Base-by-base conservation (phyloP, 495 filamentous ascomycete genomes). In the Elaphomyces granulatus region DNA sequence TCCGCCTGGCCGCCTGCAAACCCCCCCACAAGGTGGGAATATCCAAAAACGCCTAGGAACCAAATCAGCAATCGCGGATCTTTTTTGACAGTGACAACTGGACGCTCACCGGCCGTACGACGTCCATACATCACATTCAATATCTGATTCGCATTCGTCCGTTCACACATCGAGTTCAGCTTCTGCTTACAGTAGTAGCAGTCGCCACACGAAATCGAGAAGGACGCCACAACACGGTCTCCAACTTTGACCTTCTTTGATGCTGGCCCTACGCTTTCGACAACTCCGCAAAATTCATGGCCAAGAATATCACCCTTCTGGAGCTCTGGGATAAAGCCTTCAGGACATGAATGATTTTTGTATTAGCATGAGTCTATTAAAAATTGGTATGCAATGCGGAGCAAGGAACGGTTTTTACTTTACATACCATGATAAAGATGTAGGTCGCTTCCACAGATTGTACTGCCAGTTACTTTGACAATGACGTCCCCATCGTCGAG, bases 1-100 rank as follows among this genome's bases (percentile, higher is more conserved):
- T 94, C 87, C 8, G 86, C 81, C 53, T 93, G 86, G 0, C 87
- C 84, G 32, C 87, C 87, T 8, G 87, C 83, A 51, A 87, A 94
- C 2, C 87, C 87, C 2, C 86, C 85, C 0, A 81, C 83, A 51
- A 94, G 82, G 46, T 81, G 68, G 10, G 58, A 64, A 40, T 71
- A 71, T 7, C 68, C 68, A 43, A 71, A 69, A 28, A 70, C 67
- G 12, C 67, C 61, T 64, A 33, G 9, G 8, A 10, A 21, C 18
- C 7, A 31, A 4, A 3, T 34, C n/a, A n/a, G 15, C 26, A 32
- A 16, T n/a, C n/a, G n/a, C n/a, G 15, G 20, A 41, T 17, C 1
- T 34, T 41, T 15, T 41, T 41, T 41, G 32, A 6, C 16, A 16
- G 12, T n/a, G n/a, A n/a, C n/a, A n/a, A n/a, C n/a, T 15, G 7